These are phyloP conservation scores for Darksidea phi DNA, from an alignment of 495 filamentous ascomycete species.

Conservation along the genomic window DNA sequence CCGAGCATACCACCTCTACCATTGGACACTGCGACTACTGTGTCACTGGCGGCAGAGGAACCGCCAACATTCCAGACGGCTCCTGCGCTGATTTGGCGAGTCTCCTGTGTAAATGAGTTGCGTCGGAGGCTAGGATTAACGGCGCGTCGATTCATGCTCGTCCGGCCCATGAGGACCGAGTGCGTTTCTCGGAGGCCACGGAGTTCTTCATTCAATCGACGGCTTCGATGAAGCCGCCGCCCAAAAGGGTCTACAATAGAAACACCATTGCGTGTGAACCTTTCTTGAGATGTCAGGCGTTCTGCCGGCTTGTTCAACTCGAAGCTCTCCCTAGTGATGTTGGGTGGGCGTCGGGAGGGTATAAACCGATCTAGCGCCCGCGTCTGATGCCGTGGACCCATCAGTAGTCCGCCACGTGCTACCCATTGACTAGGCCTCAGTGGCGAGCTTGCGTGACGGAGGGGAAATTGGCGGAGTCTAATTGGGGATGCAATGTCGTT, in stretches of 20 bases:
- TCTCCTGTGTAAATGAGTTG: conserved; percentile 1
- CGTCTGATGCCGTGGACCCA: conserved; percentile 9
- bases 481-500: not conserved
- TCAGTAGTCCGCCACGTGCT: conserved; percentile 24
- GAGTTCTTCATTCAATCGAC: conserved; percentile 30
- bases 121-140: conserved; percentile 21
- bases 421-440: conserved; percentile 31
- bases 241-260: conserved; percentile 68
- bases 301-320: conserved; percentile 62
- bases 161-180: conserved; percentile 22
- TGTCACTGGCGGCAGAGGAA: conserved; percentile 52
- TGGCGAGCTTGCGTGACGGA: conserved; percentile 25
- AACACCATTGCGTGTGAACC: conserved; percentile 56
- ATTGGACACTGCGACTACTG: conserved; percentile 53
- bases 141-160: conserved; percentile 9
- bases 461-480: conserved; percentile 10
- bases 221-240: conserved; percentile 42
- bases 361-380: conserved; percentile 68
- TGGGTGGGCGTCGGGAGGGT: conserved; percentile 51
- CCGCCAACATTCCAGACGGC: conserved; percentile 83
- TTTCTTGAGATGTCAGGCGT: conserved; percentile 61
- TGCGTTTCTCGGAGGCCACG: conserved; percentile 31
- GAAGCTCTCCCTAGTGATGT: conserved; percentile 55
- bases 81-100: conserved; percentile 59
- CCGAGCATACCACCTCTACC: conserved; percentile 62